These are phyloP conservation scores for Pythium volutum DNA, from an alignment of 352 stramenopile species.

Conservation along the genomic window DNA sequence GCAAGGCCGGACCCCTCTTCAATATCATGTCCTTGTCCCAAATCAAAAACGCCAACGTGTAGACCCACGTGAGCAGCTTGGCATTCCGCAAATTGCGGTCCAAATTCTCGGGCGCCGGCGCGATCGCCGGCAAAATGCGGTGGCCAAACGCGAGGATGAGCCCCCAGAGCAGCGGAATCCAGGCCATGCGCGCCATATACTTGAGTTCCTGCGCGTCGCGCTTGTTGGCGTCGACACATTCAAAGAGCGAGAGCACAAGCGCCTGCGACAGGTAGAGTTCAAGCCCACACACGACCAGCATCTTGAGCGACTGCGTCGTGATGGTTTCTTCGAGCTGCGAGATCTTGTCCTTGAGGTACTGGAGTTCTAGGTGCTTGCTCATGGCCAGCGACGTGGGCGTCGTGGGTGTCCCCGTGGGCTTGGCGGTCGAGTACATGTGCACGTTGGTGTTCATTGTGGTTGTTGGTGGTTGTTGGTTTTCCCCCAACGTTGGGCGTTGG, in stretches of 20 bases:
- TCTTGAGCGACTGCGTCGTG: conserved; percentile 44
- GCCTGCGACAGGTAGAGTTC: conserved; percentile 74
- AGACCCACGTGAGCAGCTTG: conserved; percentile 71
- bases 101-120: conserved; percentile 56
- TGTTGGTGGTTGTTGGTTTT: no score
- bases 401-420: no score
- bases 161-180: conserved; percentile 46
- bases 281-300: conserved; percentile 49
- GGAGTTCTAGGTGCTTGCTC: conserved; percentile 20
- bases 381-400: neutral
- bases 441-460: no score
- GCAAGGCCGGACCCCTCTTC: conserved; percentile 64
- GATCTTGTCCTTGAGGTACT: conserved; percentile 23
- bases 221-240: conserved; percentile 41
- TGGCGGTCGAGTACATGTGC: no score
- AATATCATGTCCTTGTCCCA: conserved; percentile 69
- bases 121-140: conserved; percentile 34
- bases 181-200: conserved; percentile 63
- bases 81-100: conserved; percentile 60
- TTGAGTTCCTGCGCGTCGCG: conserved; percentile 69
- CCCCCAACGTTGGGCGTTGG: no score
- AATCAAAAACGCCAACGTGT: conserved; percentile 56
- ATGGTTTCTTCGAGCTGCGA: conserved; percentile 25
- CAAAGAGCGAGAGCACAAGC: conserved; percentile 70
- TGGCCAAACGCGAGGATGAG: conserved; percentile 54